A percentile compares a stretch with the other conserved stretches of the same genome.
These are phyloP conservation scores for Leccinum subtestaceum DNA, from an alignment of 768 basidiomycete species.

Conservation along the genomic window DNA sequence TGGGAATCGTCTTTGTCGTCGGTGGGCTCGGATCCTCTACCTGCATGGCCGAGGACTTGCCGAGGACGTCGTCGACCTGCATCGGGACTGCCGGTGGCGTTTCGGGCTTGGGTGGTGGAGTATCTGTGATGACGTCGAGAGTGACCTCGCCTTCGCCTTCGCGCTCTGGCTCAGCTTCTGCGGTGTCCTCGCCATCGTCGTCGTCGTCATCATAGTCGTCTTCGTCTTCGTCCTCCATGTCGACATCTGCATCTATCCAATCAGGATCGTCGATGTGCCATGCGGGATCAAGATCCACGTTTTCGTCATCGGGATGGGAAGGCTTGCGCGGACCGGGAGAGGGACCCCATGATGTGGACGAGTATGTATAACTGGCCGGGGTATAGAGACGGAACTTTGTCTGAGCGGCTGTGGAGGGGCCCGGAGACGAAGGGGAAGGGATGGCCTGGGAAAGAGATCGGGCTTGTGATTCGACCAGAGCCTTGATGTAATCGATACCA, in stretches of 20 bases:
- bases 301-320: constrained; percentile 16
- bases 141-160: constrained; percentile 19
- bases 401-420: constrained; percentile 1
- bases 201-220: constrained; percentile 33
- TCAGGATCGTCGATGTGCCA: constrained; percentile 26
- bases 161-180: constrained; percentile 7
- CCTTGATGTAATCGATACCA: constrained; percentile 33
- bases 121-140: constrained; percentile 10
- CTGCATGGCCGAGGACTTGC: neutral
- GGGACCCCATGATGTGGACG: constrained; percentile 19
- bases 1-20: neutral
- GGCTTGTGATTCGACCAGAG: constrained; percentile 31
- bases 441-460: constrained; percentile 6
- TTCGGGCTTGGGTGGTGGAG: neutral
- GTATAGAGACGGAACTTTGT: constrained; percentile 33
- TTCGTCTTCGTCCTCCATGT: constrained; percentile 34
- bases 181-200: constrained; percentile 30
- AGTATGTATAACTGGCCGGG: constrained; percentile 34
- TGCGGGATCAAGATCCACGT: constrained; percentile 15
- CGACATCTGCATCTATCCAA: constrained; percentile 27
- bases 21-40: neutral
- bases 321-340: constrained; percentile 11
- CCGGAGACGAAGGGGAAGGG: neutral
- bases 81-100: neutral
- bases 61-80: neutral